Evolutionary conservation across 202 grass and related monocot species (phyloP), one percentile per base, ranked within the genome.

Genomic region (Musa balbisiana): DNA sequence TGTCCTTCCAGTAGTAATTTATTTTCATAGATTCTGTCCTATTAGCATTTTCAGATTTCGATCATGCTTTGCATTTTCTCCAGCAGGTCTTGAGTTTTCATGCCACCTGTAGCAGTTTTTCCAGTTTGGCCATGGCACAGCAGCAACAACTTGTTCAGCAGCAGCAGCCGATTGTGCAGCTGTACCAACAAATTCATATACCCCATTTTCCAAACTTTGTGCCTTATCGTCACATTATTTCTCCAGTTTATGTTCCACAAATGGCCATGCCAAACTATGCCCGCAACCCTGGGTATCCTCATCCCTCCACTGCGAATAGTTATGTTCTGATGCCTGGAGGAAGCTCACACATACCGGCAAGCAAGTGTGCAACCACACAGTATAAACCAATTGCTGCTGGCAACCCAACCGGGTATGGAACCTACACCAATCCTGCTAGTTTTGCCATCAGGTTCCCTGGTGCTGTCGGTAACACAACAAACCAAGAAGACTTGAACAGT

Each of bases 171-270:
- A 64, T 86, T 73, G 64, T 86, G 0, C 95, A 98, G 71, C 77
- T 99, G 76, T 94, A 94, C 83, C 94, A 87, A 74, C 94, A 84
- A 76, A 77, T 98, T 76, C 88, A 89, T 77, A 79, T 92, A 26
- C 64, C 85, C 67, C 87, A 87, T 12, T 91, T 83, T 85, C 84
- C 93, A 64, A 97, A 93, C 80, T 89, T 90, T 52, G 78, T 97
- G 75, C 86, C 90, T 53, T 97, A 87, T 83, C 93, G 86, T 8
- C 86, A 91, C 25, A 54, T 92, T 66, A 87, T 87, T 58, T 82
- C 93, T 78, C 84, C 90, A 63, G 74, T 92, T 52, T 97, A 91
- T 70, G 76, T 73, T 21, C 82, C 89, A 65, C 80, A 74, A 53
- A 79, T 96, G 84, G 87, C 89, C 49, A 76, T 89, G 16, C 80